Percentiles rank a stretch among this genome's conserved stretches.
phyloP scores from a whole-genome alignment of 2,329 filamentous ascomycete genomes.

The Purpureocillium takamizusanense region DNA sequence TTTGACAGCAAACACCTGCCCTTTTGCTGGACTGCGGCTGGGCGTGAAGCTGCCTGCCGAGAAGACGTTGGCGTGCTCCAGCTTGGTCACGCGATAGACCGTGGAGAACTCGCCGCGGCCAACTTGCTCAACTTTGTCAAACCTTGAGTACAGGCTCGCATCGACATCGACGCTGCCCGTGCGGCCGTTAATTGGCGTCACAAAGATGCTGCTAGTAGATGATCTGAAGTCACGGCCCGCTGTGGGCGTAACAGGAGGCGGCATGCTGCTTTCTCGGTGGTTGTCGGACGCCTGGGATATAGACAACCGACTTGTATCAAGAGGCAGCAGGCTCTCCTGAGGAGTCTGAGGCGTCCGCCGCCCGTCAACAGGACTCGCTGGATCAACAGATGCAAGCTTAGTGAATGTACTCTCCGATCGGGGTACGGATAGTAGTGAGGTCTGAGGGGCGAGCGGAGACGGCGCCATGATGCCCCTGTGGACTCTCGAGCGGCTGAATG shows the following conservation, averaged over 20 bases:
- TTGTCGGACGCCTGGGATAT: constrained; percentile 55
- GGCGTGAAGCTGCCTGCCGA: constrained; percentile 36
- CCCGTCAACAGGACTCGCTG: constrained; percentile 54
- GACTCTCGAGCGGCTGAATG: constrained; percentile 23
- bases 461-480: constrained; percentile 22
- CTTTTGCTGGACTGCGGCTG: constrained; percentile 40
- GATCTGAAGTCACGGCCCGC: constrained; percentile 41
- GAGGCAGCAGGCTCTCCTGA: constrained; percentile 61
- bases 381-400: constrained; percentile 38
- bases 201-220: constrained; percentile 43
- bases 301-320: constrained; percentile 74
- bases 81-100: constrained; percentile 68
- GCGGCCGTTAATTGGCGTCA: constrained; percentile 61
- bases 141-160: constrained; percentile 61
- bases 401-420: constrained; percentile 33
- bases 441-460: constrained; percentile 20
- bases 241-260: constrained; percentile 73
- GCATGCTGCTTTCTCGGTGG: constrained; percentile 24
- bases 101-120: constrained; percentile 90
- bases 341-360: constrained; percentile 69
- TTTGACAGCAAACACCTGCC: constrained; percentile 81
- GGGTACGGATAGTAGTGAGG: constrained; percentile 14
- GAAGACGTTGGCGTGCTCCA: constrained; percentile 21
- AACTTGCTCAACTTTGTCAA: constrained; percentile 70
- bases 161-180: constrained; percentile 65